Percentiles rank a stretch among this genome's conserved stretches.
phyloP scores from a whole-genome alignment of 495 filamentous ascomycete genomes.

The Neurospora africana region DNA sequence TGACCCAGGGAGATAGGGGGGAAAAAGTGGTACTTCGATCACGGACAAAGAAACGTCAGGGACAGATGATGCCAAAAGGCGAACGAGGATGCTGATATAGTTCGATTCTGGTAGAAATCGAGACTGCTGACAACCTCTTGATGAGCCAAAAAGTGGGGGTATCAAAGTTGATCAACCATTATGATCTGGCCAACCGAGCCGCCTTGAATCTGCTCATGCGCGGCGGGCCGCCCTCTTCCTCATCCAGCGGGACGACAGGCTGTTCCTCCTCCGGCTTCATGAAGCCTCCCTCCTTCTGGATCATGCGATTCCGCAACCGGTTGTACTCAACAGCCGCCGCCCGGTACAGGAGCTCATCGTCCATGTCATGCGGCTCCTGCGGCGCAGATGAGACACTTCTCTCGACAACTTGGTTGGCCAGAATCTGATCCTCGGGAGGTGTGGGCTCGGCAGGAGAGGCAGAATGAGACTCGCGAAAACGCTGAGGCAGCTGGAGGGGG shows the following conservation, averaged over 20 bases:
- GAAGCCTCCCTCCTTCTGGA: conserved; percentile 71
- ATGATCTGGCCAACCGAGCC: conserved; percentile 51
- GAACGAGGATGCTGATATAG: conserved; percentile 3
- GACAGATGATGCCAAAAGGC: not conserved
- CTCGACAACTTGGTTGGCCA: conserved; percentile 54
- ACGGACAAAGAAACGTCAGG: not conserved
- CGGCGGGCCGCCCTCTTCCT: conserved; percentile 52
- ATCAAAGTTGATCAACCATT: conserved; percentile 2
- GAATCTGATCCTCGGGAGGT: conserved; percentile 45
- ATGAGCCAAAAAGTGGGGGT: not conserved
- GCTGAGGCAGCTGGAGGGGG: conserved; percentile 21
- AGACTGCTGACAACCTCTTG: conserved; percentile 7
- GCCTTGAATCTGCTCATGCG: conserved; percentile 86
- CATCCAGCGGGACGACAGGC: conserved; percentile 47
- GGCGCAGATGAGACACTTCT: conserved; percentile 31
- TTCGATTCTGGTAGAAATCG: conserved; percentile 12
- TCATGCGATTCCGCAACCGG: conserved; percentile 64
- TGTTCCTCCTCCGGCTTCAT: conserved; percentile 44
- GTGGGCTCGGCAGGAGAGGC: conserved; percentile 25
- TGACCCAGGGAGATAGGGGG: not conserved
- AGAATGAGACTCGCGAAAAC: conserved; percentile 7
- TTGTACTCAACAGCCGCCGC: conserved; percentile 76
- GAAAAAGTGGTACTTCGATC: conserved; percentile 6
- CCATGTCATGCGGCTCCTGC: conserved; percentile 60
- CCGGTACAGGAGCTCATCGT: conserved; percentile 59